These are phyloP conservation scores for Pichia californica DNA, from an alignment of 805 yeast species.

Conservation along the genomic window DNA sequence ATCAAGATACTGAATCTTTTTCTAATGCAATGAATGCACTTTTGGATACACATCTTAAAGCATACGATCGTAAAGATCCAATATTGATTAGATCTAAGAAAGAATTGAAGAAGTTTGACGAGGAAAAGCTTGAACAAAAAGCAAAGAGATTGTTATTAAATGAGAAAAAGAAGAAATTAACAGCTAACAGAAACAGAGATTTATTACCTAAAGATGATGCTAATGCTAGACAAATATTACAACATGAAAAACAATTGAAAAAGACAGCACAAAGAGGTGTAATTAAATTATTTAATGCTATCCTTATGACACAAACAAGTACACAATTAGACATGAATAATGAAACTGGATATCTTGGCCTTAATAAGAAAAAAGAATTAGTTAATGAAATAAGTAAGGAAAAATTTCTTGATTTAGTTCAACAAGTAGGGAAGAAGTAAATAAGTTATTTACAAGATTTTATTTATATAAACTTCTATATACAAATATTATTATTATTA, in stretches of 20 bases:
- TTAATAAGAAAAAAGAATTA: conserved; percentile 48
- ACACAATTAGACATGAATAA: conserved; percentile 46
- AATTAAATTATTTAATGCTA: conserved; percentile 27
- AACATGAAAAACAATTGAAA: conserved; percentile 58
- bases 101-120: conserved; percentile 63
- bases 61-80: conserved; percentile 85
- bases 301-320: conserved; percentile 68
- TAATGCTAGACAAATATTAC: conserved; percentile 40
- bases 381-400: conserved; percentile 81
- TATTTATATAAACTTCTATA: not conserved
- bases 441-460: not conserved
- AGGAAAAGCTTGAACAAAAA: conserved; percentile 74
- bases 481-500: not conserved
- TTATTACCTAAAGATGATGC: conserved; percentile 59
- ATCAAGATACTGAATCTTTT: conserved; percentile 71
- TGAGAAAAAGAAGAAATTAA: conserved; percentile 65
- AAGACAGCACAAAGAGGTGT: conserved; percentile 48
- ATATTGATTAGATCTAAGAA: conserved; percentile 79
- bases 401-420: conserved; percentile 80
- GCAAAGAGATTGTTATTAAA: conserved; percentile 64
- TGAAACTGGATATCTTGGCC: conserved; percentile 31
- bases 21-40: conserved; percentile 81
- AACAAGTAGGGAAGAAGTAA: conserved; percentile 56
- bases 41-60: conserved; percentile 77
- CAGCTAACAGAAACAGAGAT: conserved; percentile 60